Percentiles rank a stretch among this genome's conserved stretches.
Evolutionary conservation across 306 rosid species (phyloP).

Genomic region (Argentina anserina): DNA sequence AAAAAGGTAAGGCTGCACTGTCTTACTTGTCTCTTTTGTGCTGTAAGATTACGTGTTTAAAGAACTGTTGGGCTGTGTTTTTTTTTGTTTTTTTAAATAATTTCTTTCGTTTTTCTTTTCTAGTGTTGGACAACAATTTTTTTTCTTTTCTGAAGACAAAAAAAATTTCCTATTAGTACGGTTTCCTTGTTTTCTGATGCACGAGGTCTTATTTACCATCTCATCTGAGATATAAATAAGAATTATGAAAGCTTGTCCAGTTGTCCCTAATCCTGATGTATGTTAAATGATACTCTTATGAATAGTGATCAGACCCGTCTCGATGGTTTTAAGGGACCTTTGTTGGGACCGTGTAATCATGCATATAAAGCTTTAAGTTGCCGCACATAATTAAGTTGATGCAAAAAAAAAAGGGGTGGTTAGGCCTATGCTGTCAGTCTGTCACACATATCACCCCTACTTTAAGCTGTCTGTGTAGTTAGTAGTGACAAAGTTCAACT

Average conservation of each 20-base stretch:
- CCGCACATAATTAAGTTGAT: neutral
- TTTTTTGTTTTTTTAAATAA: conserved; percentile 4
- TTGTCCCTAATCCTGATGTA: neutral
- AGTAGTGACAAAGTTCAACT: neutral
- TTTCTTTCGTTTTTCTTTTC: neutral
- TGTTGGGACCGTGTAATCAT: neutral
- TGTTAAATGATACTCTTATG: too few species aligned
- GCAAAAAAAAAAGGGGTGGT: neutral
- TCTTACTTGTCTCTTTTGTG: neutral
- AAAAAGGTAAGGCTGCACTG: conserved; percentile 57
- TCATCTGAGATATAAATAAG: neutral
- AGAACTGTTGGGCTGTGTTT: conserved; percentile 8
- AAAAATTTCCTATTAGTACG: neutral
- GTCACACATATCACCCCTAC: neutral
- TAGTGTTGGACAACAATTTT: neutral
- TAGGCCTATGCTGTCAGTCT: too few species aligned
- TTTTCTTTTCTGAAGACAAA: neutral
- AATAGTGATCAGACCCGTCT: neutral
- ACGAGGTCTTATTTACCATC: neutral
- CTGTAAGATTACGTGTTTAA: neutral
- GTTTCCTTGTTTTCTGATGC: neutral
- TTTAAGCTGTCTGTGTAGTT: neutral
- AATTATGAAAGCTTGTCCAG: neutral
- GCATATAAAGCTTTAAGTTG: neutral
- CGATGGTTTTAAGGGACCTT: neutral